A percentile compares a stretch with the other conserved stretches of the same genome.
These are phyloP conservation scores for Ligustrum vulgare DNA, from an alignment of 257 asterid species.

Conservation along the genomic window DNA sequence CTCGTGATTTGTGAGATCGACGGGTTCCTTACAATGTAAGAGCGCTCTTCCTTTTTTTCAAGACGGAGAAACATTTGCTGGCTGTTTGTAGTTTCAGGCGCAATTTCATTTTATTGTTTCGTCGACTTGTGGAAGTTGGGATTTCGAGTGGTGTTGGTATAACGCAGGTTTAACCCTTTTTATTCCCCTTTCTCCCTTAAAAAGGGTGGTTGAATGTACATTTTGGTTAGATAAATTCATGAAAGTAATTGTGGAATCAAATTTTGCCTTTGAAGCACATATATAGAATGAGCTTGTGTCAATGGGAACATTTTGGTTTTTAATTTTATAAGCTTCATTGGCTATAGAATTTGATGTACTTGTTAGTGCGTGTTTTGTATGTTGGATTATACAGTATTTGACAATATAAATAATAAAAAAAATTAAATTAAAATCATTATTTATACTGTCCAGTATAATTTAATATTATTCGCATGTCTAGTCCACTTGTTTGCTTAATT, in stretches of 20 bases:
- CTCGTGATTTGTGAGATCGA: slow-evolving; percentile 56
- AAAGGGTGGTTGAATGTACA: slow-evolving; percentile 51
- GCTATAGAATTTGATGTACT: not conserved
- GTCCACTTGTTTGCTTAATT: too few species aligned
- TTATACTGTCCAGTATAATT: too few species aligned
- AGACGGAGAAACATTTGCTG: slow-evolving; percentile 26
- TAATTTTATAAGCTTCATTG: slow-evolving; percentile 25
- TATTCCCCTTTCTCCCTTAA: slow-evolving; percentile 18
- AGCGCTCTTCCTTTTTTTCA: slow-evolving; percentile 3
- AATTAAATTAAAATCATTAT: too few species aligned
- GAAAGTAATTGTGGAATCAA: slow-evolving; percentile 33
- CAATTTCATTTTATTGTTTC: slow-evolving; percentile 21
- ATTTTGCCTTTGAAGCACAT: slow-evolving; percentile 39
- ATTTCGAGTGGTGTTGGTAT: slow-evolving; percentile 24
- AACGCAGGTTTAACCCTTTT: slow-evolving; percentile 16
- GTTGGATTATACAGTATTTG: not conserved
- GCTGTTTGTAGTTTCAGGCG: slow-evolving; percentile 30
- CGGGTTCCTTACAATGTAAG: slow-evolving; percentile 2
- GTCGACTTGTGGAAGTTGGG: slow-evolving; percentile 18
- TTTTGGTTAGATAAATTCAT: slow-evolving; percentile 31
- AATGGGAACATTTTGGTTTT: slow-evolving; percentile 15
- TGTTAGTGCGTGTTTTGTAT: not conserved
- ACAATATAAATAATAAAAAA: too few species aligned
- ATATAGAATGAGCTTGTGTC: slow-evolving; percentile 17
- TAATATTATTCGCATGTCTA: too few species aligned